Evolutionary conservation across 2,329 filamentous ascomycete species (phyloP), one percentile per base, ranked within the genome.

Genomic region (Verticillium tricorpus): DNA sequence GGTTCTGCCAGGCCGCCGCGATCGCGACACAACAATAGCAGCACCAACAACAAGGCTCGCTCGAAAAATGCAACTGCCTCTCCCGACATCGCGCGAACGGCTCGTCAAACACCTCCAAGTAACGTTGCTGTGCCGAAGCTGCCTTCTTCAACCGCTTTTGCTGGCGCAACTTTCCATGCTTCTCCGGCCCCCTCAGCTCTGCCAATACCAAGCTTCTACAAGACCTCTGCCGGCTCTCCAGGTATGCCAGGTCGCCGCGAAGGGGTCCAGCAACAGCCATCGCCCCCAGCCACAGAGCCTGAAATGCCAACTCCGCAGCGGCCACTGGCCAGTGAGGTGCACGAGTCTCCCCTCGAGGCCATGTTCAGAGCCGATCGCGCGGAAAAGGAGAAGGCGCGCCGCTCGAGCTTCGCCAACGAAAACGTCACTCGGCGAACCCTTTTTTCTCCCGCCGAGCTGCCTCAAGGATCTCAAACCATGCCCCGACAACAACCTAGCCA

Each of bases 101-200:
- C 74, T 32, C 77, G 77, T 25, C 76, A 76, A 57, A 85, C 82
- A 25, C 78, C 78, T 14, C 76, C 78, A 6, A 63, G 61, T 25
- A 63, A 19, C 55, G 59, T 62, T 32, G 61, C 65, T 55, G 61
- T 76, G 34, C 72, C 78, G 66, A 82, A 81, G 70, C 75, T 82
- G 56, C 74, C 75, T 57, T 75, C 75, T 34, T 76, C 76, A 57
- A 80, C 86, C 63, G 88, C 89, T 56, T 99, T 97, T 76, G 95
- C 95, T 45, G 95, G 94, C 15, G 90, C 94, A 37, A 96, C 93
- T 5, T 99, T 98, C 74, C 93, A 97, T 75, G 91, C 93, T 50
- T 98, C 95, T 9, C 95, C 95, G 22, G 94, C 93, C 1, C 90
- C 95, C 0, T 96, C 93, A 9, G 88, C 92, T 28, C 81, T 99